Percentiles rank a stretch among this genome's conserved stretches.
Evolutionary conservation across 2,329 filamentous ascomycete genomes (phyloP).

Genomic region (Xylaria sp.): DNA sequence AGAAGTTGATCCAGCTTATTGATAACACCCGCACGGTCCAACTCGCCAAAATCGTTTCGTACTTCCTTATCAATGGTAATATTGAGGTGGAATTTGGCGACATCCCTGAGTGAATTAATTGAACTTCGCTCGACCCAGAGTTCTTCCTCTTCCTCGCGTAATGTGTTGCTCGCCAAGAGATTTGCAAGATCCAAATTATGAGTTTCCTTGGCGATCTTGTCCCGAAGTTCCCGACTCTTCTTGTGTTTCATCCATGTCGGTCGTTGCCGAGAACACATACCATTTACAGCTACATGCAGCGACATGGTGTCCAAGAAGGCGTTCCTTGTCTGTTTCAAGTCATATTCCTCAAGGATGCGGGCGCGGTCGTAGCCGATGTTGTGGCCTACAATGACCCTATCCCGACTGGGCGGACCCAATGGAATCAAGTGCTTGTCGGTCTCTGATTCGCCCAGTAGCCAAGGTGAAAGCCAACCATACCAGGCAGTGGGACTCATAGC

Average conservation of each 20-base stretch:
- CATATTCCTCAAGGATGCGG: slow-evolving; percentile 88
- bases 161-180: slow-evolving; percentile 73
- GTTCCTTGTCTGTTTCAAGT: slow-evolving; percentile 82
- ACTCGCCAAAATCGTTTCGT: slow-evolving; percentile 85
- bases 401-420: slow-evolving; percentile 77
- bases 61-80: slow-evolving; percentile 90
- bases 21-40: slow-evolving; percentile 77
- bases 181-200: slow-evolving; percentile 76
- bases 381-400: slow-evolving; percentile 88
- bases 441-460: slow-evolving; percentile 85
- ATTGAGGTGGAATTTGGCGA: slow-evolving; percentile 95
- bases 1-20: slow-evolving; percentile 83
- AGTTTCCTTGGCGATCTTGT: slow-evolving; percentile 79
- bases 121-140: slow-evolving; percentile 96
- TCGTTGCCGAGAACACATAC: slow-evolving; percentile 96
- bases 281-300: slow-evolving; percentile 95
- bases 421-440: slow-evolving; percentile 85
- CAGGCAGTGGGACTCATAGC: slow-evolving; percentile 89
- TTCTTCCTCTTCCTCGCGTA: slow-evolving; percentile 89
- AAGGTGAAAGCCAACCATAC: slow-evolving; percentile 98
- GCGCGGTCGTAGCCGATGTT: slow-evolving; percentile 96
- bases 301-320: slow-evolving; percentile 98
- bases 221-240: slow-evolving; percentile 86
- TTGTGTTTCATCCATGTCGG: slow-evolving; percentile 98
- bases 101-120: slow-evolving; percentile 92